Evolutionary conservation across 345 rosid species (phyloP).

Genomic region (Ricinus communis): DNA sequence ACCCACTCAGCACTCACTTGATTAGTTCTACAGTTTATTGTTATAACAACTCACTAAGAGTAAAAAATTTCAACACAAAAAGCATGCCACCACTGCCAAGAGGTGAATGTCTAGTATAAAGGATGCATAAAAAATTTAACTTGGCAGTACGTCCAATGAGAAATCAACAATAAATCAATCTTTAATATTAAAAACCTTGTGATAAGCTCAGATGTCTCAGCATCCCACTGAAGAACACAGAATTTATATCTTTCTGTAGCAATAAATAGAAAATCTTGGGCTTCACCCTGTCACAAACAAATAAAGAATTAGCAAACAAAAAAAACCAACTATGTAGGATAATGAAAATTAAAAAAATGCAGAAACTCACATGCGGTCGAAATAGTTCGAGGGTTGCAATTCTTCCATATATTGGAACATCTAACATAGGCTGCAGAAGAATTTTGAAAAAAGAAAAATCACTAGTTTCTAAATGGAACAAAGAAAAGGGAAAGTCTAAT

Average conservation of each 20-base stretch:
- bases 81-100: background rate
- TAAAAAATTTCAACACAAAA: background rate
- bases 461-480: constrained; percentile 7
- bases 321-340: background rate
- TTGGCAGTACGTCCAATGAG: background rate
- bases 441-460: constrained; percentile 3
- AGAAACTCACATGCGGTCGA: constrained; percentile 81
- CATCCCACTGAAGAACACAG: constrained; percentile 94
- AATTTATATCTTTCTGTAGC: constrained; percentile 88
- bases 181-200: constrained; percentile 52
- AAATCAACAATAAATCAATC: background rate
- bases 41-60: background rate
- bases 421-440: constrained; percentile 76
- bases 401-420: constrained; percentile 93
- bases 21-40: background rate
- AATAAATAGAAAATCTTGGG: constrained; percentile 83
- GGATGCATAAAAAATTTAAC: background rate
- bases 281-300: constrained; percentile 68
- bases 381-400: constrained; percentile 89
- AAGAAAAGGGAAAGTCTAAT: constrained; percentile 1
- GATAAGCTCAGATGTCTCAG: constrained; percentile 75
- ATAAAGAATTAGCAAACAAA: constrained; percentile 13
- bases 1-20: background rate
- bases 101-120: background rate
- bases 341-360: background rate